phyloP scores from a whole-genome alignment of 2,329 filamentous ascomycete species.

The Cladophialophora yegresii region DNA sequence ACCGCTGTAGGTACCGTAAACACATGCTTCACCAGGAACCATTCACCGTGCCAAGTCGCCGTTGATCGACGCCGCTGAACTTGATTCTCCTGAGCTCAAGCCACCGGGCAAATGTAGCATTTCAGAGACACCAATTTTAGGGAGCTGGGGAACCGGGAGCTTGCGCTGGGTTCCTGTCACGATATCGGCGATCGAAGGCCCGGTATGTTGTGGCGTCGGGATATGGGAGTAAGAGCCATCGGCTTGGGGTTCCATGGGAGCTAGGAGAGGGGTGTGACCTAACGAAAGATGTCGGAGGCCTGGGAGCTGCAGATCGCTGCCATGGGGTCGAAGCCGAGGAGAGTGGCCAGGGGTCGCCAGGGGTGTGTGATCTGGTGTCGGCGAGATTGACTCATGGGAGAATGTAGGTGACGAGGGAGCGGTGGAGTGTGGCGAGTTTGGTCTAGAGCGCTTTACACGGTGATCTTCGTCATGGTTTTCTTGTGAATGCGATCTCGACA shows the following conservation, averaged over 20 bases:
- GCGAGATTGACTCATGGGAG: constrained; percentile 91
- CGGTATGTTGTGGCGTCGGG: constrained; percentile 58
- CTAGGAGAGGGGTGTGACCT: constrained; percentile 66
- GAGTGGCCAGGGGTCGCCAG: constrained; percentile 94
- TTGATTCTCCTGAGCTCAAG: constrained; percentile 74
- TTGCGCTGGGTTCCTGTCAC: constrained; percentile 91
- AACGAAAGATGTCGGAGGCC: constrained; percentile 75
- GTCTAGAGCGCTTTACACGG: constrained; percentile 82
- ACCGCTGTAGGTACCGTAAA: constrained; percentile 6
- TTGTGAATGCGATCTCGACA: constrained; percentile 69
- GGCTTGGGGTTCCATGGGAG: constrained; percentile 69
- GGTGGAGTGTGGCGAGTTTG: constrained; percentile 92
- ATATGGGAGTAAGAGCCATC: constrained; percentile 60
- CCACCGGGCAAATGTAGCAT: constrained; percentile 69
- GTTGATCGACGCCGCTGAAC: constrained; percentile 73
- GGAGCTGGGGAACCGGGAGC: constrained; percentile 82
- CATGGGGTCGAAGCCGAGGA: constrained; percentile 80
- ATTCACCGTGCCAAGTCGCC: constrained; percentile 53
- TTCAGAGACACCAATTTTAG: constrained; percentile 85
- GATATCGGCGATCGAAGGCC: constrained; percentile 86
- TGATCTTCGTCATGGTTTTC: constrained; percentile 74
- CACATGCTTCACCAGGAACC: neutral
- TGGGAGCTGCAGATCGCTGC: constrained; percentile 75
- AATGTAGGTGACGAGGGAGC: constrained; percentile 95
- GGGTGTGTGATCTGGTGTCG: constrained; percentile 97